Percentiles rank a stretch among this genome's conserved stretches.
These are phyloP conservation scores for Colletotrichum destructivum DNA, from an alignment of 2,329 filamentous ascomycete species.

Conservation along the genomic window DNA sequence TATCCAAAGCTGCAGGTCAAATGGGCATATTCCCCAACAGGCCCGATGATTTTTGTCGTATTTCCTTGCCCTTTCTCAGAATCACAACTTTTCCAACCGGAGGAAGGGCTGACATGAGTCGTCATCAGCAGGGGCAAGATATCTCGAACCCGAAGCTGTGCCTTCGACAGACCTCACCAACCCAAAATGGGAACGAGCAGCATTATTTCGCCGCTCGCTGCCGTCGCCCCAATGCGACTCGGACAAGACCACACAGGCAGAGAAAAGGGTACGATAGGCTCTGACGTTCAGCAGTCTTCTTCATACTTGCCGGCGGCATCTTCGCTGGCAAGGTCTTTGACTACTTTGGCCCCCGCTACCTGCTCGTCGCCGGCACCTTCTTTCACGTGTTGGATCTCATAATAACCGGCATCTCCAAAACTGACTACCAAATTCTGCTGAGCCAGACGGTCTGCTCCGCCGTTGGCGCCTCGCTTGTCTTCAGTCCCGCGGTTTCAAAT, in stretches of 20 bases:
- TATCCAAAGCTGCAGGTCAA: not conserved
- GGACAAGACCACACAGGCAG: not conserved
- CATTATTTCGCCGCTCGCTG: not conserved
- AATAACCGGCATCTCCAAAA: conserved; percentile 67
- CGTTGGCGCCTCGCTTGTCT: conserved; percentile 53
- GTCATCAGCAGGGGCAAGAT: not conserved
- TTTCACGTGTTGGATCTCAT: conserved; percentile 74
- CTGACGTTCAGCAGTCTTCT: conserved; percentile 12
- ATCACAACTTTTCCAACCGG: not conserved
- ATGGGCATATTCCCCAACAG: not conserved
- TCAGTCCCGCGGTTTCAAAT: too few species aligned
- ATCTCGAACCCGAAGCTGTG: not conserved
- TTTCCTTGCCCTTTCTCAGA: not conserved
- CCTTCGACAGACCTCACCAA: not conserved
- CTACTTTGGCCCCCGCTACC: conserved; percentile 70
- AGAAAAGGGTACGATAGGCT: conserved; percentile 48
- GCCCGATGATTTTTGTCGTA: not conserved
- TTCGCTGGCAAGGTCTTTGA: conserved; percentile 75
- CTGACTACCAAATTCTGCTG: conserved; percentile 59
- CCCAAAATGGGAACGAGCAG: not conserved
- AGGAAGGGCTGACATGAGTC: not conserved
- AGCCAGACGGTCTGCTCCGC: conserved; percentile 55
- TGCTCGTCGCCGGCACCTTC: conserved; percentile 67
- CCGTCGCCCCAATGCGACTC: not conserved
- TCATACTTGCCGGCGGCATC: conserved; percentile 59